phyloP scores from a whole-genome alignment of 768 basidiomycete species.

The Termitomyces sp. region DNA sequence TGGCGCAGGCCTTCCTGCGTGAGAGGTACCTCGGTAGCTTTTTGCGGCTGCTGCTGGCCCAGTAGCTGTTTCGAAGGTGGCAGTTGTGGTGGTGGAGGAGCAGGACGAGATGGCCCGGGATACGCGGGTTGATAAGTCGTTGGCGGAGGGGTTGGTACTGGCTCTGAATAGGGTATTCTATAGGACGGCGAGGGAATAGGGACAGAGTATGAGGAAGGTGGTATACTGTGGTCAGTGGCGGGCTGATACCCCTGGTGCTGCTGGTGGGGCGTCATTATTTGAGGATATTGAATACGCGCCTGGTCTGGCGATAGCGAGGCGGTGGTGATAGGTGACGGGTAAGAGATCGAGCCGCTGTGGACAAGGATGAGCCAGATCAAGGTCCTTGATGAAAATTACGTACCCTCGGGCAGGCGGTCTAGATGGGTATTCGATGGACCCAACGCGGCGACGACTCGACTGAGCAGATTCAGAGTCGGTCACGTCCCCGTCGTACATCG shows the following conservation, averaged over 20 bases:
- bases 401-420: constrained; percentile 25
- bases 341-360: constrained; percentile 16
- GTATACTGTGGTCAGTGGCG: constrained; percentile 32
- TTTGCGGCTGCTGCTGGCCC: not conserved
- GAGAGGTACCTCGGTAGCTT: not conserved
- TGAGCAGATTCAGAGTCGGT: constrained; percentile 37
- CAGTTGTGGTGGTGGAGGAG: constrained; percentile 17
- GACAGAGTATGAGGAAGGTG: not conserved
- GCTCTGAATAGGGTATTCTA: not conserved
- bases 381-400: constrained; percentile 11
- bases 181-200: not conserved
- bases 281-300: constrained; percentile 51
- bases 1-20: constrained; percentile 38
- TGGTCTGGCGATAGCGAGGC: constrained; percentile 62
- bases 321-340: constrained; percentile 61
- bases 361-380: not conserved
- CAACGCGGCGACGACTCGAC: not conserved
- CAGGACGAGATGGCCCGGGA: constrained; percentile 19
- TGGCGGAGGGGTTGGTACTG: constrained; percentile 11
- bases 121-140: constrained; percentile 9
- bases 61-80: constrained; percentile 4
- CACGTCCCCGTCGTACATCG: constrained; percentile 40
- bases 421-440: not conserved
- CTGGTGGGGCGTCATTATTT: constrained; percentile 78
- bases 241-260: constrained; percentile 73